Evolutionary conservation across 164 flowering plant species (phyloP), one percentile per base, ranked within the genome.

Genomic region (Paratinospora sagittata): DNA sequence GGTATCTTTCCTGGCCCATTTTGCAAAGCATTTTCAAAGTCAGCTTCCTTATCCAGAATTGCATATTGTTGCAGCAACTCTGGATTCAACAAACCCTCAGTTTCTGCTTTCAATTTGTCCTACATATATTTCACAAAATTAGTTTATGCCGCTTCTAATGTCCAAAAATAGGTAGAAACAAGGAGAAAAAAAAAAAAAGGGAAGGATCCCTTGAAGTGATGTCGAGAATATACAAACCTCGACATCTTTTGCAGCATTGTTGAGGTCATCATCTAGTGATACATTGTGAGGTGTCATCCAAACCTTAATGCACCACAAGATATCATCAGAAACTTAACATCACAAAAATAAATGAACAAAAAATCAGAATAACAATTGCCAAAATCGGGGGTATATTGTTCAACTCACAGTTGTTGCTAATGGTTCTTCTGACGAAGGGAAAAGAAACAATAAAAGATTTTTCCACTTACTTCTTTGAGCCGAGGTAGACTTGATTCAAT

Each of bases 181-280:
- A n/a, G 6, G 19, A 17, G 19, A 57, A 27, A 30, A 62, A 23
- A 8, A 2, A 27, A 27, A 16, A 19, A 10, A 52, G 58, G 58
- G 21, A 16, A 52, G 58, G 5, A 52, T 52, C 16, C 58, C 9
- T 21, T 52, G n/a, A 16, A 52, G n/a, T n/a, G n/a, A n/a, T n/a
- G n/a, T 52, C n/a, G 27, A 16, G 11, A 62, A 13, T 24, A n/a
- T 24, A 43, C 80, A 52, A 65, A 87, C 97, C 91, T 83, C 75
- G 33, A 91, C 90, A 84, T 91, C 78, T 75, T 78, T 82, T 16
- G 99, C 98, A 43, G 87, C 99, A 13, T 85, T 84, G 58, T 89
- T 78, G 6, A 96, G 89, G 81, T 93, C 99, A 41, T 96, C 96
- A 7, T 93, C 99, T 75, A 96, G 69, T 9, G 98, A 87, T 34